These are phyloP conservation scores for Nephelium lappaceum DNA, from an alignment of 345 rosid genomes.

Conservation along the genomic window DNA sequence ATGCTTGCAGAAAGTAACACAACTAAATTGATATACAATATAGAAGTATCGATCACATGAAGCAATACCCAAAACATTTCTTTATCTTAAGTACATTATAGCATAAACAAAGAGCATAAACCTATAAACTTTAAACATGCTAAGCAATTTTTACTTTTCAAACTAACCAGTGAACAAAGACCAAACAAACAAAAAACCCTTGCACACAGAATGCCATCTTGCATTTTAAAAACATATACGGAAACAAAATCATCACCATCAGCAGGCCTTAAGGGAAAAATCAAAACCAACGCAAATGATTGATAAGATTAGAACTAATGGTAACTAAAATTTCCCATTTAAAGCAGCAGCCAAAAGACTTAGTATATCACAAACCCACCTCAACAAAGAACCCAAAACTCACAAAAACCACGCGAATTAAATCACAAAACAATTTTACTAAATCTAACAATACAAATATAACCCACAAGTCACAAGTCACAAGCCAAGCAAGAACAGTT, in stretches of 20 bases:
- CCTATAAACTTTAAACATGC: not conserved
- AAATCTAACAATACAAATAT: not conserved
- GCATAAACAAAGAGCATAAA: not conserved
- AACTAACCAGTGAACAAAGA: not conserved
- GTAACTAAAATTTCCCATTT: not conserved
- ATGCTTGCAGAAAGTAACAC: not conserved
- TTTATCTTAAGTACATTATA: not conserved
- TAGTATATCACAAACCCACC: no score
- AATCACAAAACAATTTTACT: not conserved
- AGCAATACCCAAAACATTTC: not conserved
- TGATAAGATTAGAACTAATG: not conserved
- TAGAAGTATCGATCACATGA: not conserved
- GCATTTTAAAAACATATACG: not conserved
- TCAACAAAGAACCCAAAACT: not conserved
- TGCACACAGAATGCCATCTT: not conserved
- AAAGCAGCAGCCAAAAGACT: not conserved
- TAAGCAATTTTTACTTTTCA: not conserved
- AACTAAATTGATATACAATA: not conserved
- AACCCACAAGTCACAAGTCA: not conserved
- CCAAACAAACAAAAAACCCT: not conserved
- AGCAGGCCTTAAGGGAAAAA: not conserved
- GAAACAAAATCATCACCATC: not conserved
- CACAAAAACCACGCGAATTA: not conserved
- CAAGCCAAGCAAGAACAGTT: not conserved
- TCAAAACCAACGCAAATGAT: not conserved